Percentiles rank a stretch among this genome's conserved stretches.
phyloP scores from a whole-genome alignment of 768 basidiomycete genomes.

The Boletus sensibilis region DNA sequence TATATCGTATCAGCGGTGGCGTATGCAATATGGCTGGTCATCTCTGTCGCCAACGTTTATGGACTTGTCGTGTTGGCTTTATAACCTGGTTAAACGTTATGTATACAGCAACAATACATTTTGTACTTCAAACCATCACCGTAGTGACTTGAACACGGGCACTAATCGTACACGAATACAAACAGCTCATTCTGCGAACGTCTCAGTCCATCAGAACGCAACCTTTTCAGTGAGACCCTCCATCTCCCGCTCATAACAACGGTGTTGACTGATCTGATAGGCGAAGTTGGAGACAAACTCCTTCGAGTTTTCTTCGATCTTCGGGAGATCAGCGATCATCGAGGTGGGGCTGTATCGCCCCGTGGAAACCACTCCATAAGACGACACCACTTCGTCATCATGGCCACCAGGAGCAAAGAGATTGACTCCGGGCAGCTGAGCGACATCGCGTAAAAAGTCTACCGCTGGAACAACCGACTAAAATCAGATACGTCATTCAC shows the following conservation, averaged over 20 bases:
- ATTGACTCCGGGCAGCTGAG: conserved; percentile 46
- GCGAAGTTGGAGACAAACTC: conserved; percentile 61
- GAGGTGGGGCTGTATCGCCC: conserved; percentile 48
- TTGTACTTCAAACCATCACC: background rate
- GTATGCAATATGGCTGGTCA: conserved; percentile 47
- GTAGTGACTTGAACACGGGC: background rate
- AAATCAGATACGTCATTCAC: background rate
- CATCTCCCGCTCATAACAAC: conserved; percentile 61
- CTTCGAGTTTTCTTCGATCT: conserved; percentile 44
- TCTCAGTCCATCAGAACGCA: conserved; percentile 38
- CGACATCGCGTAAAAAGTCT: conserved; percentile 45
- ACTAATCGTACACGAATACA: conserved; percentile 15
- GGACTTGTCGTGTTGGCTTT: conserved; percentile 47
- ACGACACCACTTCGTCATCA: conserved; percentile 44
- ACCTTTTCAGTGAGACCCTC: conserved; percentile 54
- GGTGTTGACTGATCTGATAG: conserved; percentile 62
- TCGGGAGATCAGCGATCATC: conserved; percentile 38
- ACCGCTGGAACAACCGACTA: conserved; percentile 38
- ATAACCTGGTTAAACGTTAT: background rate
- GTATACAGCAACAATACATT: background rate
- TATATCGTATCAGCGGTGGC: conserved; percentile 39
- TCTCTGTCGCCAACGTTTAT: conserved; percentile 52
- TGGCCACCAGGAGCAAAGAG: conserved; percentile 32
- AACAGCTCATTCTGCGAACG: background rate
- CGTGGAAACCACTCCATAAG: conserved; percentile 63